These are phyloP conservation scores for Helenozyma baotianmanensis DNA, from an alignment of 805 yeast genomes.

Conservation along the genomic window DNA sequence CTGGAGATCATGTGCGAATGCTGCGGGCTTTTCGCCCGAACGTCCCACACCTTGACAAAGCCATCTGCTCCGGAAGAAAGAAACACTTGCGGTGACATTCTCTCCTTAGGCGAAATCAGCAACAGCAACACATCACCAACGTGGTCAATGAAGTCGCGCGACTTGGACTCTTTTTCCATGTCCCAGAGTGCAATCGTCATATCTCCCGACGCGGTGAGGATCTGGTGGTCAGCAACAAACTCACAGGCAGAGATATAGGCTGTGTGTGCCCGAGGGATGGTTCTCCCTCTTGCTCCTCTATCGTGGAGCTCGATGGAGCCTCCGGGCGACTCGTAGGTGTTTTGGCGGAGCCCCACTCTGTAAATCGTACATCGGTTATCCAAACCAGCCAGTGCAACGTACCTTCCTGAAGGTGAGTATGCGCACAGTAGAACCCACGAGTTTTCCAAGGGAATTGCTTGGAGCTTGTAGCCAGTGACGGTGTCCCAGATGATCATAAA, in stretches of 20 bases:
- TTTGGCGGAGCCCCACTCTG: slow-evolving; percentile 22
- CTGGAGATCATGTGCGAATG: slow-evolving; percentile 52
- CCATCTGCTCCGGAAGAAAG: slow-evolving; percentile 70
- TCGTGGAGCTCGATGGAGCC: slow-evolving; percentile 10
- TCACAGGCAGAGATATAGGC: slow-evolving; percentile 77
- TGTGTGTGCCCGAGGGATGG: slow-evolving; percentile 55
- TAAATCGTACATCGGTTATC: slow-evolving; percentile 77
- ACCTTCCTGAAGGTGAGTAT: slow-evolving; percentile 57
- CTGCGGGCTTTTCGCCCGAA: slow-evolving; percentile 36
- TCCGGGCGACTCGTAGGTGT: not conserved
- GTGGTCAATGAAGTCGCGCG: slow-evolving; percentile 58
- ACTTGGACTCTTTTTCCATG: slow-evolving; percentile 50
- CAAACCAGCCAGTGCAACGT: slow-evolving; percentile 78
- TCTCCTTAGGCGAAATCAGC: slow-evolving; percentile 9
- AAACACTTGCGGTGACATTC: slow-evolving; percentile 27
- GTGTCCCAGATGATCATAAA: slow-evolving; percentile 82
- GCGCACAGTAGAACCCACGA: slow-evolving; percentile 80
- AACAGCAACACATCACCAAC: slow-evolving; percentile 65
- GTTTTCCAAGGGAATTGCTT: slow-evolving; percentile 67
- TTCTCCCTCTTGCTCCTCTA: slow-evolving; percentile 6
- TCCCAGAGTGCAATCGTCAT: slow-evolving; percentile 81
- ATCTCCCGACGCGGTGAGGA: slow-evolving; percentile 79
- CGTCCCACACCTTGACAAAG: slow-evolving; percentile 62
- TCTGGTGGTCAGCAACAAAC: slow-evolving; percentile 51
- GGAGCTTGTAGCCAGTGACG: slow-evolving; percentile 61